Evolutionary conservation across 805 yeast species (phyloP).

Genomic region (Spathaspora hagerdaliae): DNA sequence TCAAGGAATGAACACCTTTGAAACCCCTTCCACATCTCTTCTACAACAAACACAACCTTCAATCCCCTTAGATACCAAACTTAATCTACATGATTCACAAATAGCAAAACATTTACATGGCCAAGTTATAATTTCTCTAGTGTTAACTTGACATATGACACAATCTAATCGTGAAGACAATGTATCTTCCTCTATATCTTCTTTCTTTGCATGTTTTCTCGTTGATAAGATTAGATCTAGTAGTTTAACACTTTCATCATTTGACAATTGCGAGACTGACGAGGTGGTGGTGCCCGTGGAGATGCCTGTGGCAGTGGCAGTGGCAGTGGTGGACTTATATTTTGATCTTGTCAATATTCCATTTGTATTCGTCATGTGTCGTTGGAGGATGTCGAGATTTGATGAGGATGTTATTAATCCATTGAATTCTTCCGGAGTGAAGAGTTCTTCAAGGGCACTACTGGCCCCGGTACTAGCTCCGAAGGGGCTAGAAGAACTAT

Average conservation of each 20-base stretch:
- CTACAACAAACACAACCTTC: constrained; percentile 85
- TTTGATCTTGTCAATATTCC: constrained; percentile 31
- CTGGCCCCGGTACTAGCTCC: background rate
- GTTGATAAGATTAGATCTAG: constrained; percentile 9
- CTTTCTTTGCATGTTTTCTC: constrained; percentile 1
- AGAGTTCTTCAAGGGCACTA: constrained; percentile 17
- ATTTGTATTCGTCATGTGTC: constrained; percentile 20
- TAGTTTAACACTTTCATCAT: constrained; percentile 9
- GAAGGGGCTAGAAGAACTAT: background rate
- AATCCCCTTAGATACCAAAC: constrained; percentile 68
- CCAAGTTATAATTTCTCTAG: constrained; percentile 81
- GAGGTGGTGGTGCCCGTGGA: background rate
- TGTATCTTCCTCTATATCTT: background rate
- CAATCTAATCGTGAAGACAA: constrained; percentile 43
- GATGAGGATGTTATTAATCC: constrained; percentile 17
- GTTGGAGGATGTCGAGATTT: constrained; percentile 19
- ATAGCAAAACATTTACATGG: constrained; percentile 89
- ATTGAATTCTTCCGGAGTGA: constrained; percentile 21
- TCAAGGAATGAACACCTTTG: constrained; percentile 56
- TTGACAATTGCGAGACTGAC: background rate
- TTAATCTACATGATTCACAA: constrained; percentile 78
- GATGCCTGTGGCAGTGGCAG: background rate
- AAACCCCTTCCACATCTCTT: constrained; percentile 62
- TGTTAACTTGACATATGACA: constrained; percentile 75
- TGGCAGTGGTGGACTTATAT: constrained; percentile 9